A percentile compares a stretch with the other conserved stretches of the same genome.
These are phyloP conservation scores for Hygrocybe punicea DNA, from an alignment of 768 basidiomycete genomes.

Conservation along the genomic window DNA sequence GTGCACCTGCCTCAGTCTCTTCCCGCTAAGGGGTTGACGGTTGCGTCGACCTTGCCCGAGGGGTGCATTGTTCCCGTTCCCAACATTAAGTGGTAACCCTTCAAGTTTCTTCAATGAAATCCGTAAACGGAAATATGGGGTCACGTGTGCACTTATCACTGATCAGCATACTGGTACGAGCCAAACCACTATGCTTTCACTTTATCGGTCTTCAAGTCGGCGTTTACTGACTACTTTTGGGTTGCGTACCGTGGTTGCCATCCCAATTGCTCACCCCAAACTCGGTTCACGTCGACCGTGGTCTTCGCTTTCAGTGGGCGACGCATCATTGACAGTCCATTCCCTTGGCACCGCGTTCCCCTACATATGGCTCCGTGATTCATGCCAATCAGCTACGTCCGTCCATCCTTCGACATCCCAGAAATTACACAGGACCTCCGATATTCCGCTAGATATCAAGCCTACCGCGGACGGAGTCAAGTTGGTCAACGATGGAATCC, in stretches of 20 bases:
- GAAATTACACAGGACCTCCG: slow-evolving; percentile 68
- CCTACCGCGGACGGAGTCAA: slow-evolving; percentile 44
- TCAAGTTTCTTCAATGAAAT: no score
- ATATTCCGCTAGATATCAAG: slow-evolving; percentile 50
- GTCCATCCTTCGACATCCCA: slow-evolving; percentile 77
- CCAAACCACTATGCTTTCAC: no score
- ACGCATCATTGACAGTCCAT: slow-evolving; percentile 35
- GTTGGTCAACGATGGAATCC: slow-evolving; percentile 31
- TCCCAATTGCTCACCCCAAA: background rate
- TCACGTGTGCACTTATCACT: no score
- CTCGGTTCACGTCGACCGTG: slow-evolving; percentile 11
- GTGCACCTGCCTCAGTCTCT: no score
- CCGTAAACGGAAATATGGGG: no score
- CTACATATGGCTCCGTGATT: slow-evolving; percentile 79
- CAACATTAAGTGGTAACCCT: no score
- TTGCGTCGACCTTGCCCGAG: no score
- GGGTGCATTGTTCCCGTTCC: no score
- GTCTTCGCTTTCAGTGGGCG: slow-evolving; percentile 22
- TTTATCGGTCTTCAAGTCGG: background rate
- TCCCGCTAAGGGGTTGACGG: no score
- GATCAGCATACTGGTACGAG: no score
- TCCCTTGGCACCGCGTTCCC: slow-evolving; percentile 50
- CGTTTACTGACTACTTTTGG: background rate
- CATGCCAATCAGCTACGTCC: slow-evolving; percentile 69
- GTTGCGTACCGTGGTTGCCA: background rate